phyloP scores from a whole-genome alignment of 2,329 filamentous ascomycete species.

The Coniochaeta pulveracea region DNA sequence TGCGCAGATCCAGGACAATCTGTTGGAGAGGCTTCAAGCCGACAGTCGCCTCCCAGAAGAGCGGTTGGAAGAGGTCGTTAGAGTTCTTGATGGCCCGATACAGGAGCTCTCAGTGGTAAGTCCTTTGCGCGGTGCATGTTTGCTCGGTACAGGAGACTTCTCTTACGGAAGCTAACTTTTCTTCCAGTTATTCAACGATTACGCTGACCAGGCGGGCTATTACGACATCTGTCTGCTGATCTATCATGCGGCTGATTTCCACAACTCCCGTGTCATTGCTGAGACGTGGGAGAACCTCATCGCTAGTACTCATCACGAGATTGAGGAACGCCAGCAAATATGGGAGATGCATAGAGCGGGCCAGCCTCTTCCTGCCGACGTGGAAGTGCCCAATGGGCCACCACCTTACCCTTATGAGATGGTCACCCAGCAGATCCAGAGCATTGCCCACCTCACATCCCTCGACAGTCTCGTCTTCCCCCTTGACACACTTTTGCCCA shows the following conservation, averaged over 20 bases:
- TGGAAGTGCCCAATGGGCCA: conserved; percentile 18
- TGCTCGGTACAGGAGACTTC: neutral
- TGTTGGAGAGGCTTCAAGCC: conserved; percentile 64
- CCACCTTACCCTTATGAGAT: conserved; percentile 56
- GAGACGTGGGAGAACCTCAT: conserved; percentile 79
- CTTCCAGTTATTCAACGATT: conserved; percentile 76
- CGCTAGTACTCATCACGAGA: conserved; percentile 53
- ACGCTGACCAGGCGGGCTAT: conserved; percentile 77
- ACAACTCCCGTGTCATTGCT: conserved; percentile 73
- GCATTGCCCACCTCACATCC: conserved; percentile 53
- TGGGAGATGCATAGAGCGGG: conserved; percentile 28
- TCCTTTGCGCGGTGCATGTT: conserved; percentile 11
- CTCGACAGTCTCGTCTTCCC: conserved; percentile 58
- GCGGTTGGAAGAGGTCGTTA: conserved; percentile 51
- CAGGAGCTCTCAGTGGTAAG: conserved; percentile 65
- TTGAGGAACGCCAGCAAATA: conserved; percentile 27
- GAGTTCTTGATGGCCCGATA: conserved; percentile 66
- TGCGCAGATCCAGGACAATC: conserved; percentile 88
- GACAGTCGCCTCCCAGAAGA: conserved; percentile 59
- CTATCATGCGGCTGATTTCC: conserved; percentile 84
- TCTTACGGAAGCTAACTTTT: conserved; percentile 9
- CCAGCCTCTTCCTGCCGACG: conserved; percentile 21
- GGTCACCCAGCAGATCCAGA: conserved; percentile 51
- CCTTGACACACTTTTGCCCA: conserved; percentile 46
- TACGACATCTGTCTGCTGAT: conserved; percentile 90